These are phyloP conservation scores for Beauveria bassiana DNA, from an alignment of 2,329 filamentous ascomycete species.

Conservation along the genomic window DNA sequence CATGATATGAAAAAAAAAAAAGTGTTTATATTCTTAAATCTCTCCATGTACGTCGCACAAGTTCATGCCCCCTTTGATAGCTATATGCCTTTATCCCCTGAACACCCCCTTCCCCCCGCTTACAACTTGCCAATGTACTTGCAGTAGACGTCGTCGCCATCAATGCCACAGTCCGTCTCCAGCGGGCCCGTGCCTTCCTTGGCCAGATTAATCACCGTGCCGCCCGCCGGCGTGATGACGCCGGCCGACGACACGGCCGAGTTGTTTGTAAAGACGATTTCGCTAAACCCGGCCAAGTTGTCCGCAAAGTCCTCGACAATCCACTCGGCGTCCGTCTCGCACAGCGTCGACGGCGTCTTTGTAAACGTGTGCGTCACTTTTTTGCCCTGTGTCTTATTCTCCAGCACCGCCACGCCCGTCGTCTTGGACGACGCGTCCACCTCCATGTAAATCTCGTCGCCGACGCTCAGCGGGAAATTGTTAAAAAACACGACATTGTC, in stretches of 20 bases:
- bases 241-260: conserved; percentile 20
- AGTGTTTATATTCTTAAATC: neutral
- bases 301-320: conserved; percentile 38
- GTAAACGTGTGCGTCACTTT: conserved; percentile 40
- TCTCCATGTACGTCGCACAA: neutral
- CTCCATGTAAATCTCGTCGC: conserved; percentile 17
- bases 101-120: too few relatives aligned
- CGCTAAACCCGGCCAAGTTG: conserved; percentile 6
- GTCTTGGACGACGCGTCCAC: conserved; percentile 16
- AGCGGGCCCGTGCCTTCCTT: neutral
- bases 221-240: conserved; percentile 10
- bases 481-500: conserved; percentile 28
- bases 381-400: conserved; percentile 43
- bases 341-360: conserved; percentile 24
- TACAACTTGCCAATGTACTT: neutral
- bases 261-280: conserved; percentile 3
- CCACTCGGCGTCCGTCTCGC: conserved; percentile 50
- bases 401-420: conserved; percentile 14
- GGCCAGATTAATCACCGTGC: neutral
- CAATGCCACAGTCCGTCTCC: neutral
- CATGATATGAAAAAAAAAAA: too few relatives aligned
- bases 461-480: conserved; percentile 16
- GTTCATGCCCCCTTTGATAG: neutral
- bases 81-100: neutral
- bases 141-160: neutral